A percentile compares a stretch with the other conserved stretches of the same genome.
Conservation (phyloP, 2,329 filamentous ascomycete species). For the Plectosphaerella sp. region DNA sequence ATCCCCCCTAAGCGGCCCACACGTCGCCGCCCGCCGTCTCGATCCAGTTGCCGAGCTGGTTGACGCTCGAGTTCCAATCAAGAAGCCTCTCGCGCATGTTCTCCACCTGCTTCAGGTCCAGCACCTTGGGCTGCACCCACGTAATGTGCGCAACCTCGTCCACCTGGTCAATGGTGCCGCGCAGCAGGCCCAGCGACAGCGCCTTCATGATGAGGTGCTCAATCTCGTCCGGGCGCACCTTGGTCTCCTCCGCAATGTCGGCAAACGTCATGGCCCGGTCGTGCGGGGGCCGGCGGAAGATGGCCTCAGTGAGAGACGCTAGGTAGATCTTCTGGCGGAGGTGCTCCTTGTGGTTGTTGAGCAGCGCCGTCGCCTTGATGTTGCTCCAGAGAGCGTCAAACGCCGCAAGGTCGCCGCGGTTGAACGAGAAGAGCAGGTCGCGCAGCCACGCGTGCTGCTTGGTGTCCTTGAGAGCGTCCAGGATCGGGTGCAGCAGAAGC, state of each 20-base stretch:
- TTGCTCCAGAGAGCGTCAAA: conserved; percentile 81
- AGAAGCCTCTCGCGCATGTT: conserved; percentile 83
- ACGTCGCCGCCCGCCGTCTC: conserved; percentile 91
- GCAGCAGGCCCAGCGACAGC: conserved; percentile 83
- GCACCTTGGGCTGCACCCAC: conserved; percentile 97
- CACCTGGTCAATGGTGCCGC: conserved; percentile 94
- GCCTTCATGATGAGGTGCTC: conserved; percentile 99
- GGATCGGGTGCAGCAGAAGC: conserved; percentile 93
- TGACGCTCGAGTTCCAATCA: conserved; percentile 96
- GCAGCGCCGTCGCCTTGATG: conserved; percentile 73
- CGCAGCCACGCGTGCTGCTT: conserved; percentile 82
- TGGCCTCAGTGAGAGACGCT: conserved; percentile 89
- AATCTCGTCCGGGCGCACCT: conserved; percentile 86
- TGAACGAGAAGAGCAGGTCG: conserved; percentile 96
- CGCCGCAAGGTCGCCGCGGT: conserved; percentile 84
- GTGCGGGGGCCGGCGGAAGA: conserved; percentile 93
- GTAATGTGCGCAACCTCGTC: conserved; percentile 91
- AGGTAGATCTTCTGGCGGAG: conserved; percentile 97
- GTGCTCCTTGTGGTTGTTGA: conserved; percentile 75
- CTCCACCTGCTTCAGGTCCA: conserved; percentile 92
- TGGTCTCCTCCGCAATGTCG: conserved; percentile 86
- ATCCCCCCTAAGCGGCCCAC: conserved; percentile 68
- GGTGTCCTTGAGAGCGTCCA: conserved; percentile 70
- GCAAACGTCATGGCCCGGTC: conserved; percentile 91
- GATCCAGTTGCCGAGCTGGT: conserved; percentile 95